A percentile compares a stretch with the other conserved stretches of the same genome.
These are phyloP conservation scores for Arabidopsis lyrata DNA, from an alignment of 441 rosid species.

Conservation along the genomic window DNA sequence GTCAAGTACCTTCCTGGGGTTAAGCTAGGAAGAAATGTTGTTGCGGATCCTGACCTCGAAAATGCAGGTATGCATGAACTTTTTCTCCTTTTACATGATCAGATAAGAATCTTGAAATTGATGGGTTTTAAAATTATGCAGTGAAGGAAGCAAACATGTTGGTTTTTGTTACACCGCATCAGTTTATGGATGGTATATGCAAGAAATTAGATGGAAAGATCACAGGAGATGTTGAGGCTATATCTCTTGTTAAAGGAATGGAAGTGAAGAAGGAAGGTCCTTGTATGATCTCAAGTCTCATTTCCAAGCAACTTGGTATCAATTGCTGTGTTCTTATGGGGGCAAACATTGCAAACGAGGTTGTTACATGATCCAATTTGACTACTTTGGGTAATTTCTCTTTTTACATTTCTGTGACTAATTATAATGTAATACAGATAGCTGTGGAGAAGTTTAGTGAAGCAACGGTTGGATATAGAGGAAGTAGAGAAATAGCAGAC, in stretches of 20 bases:
- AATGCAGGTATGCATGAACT: slow-evolving; percentile 61
- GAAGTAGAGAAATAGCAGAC: slow-evolving; percentile 67
- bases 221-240: slow-evolving; percentile 69
- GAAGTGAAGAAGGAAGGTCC: slow-evolving; percentile 97
- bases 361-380: slow-evolving; percentile 22
- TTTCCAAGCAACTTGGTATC: slow-evolving; percentile 73
- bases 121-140: slow-evolving; percentile 44
- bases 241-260: slow-evolving; percentile 97
- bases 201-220: slow-evolving; percentile 79
- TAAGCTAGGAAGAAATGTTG: slow-evolving; percentile 84
- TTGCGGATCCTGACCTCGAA: slow-evolving; percentile 87
- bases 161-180: slow-evolving; percentile 97
- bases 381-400: not conserved
- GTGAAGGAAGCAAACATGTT: slow-evolving; percentile 90
- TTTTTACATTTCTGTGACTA: slow-evolving; percentile 30
- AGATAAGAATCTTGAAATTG: not conserved
- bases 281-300: slow-evolving; percentile 88
- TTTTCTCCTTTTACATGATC: not conserved
- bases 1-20: slow-evolving; percentile 92
- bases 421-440: slow-evolving; percentile 57
- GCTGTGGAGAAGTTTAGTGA: slow-evolving; percentile 95
- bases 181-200: slow-evolving; percentile 92
- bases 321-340: slow-evolving; percentile 96
- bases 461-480: slow-evolving; percentile 92
- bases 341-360: slow-evolving; percentile 98